phyloP scores from a whole-genome alignment of 2,329 filamentous ascomycete species.

The Chrysosporium queenslandicum region DNA sequence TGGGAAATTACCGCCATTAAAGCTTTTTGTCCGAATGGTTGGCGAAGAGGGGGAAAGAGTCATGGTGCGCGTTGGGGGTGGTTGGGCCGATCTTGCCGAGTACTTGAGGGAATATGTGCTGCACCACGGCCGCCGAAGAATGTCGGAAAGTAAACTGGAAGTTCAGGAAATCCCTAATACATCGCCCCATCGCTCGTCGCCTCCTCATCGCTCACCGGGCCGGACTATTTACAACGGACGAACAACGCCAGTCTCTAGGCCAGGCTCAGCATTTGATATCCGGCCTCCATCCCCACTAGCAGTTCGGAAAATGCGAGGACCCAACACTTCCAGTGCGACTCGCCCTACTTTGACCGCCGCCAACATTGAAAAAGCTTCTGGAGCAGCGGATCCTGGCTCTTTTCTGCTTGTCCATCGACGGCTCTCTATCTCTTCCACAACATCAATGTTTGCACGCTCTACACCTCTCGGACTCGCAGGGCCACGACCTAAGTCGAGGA shows the following conservation, averaged over 20 bases:
- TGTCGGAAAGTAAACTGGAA: slow-evolving; percentile 47
- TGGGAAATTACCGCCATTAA: slow-evolving; percentile 78
- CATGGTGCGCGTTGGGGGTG: slow-evolving; percentile 95
- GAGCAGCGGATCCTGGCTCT: slow-evolving; percentile 24
- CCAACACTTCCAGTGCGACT: slow-evolving; percentile 27
- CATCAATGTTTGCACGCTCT: slow-evolving; percentile 25
- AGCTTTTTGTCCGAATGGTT: slow-evolving; percentile 85
- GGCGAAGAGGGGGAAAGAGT: slow-evolving; percentile 84
- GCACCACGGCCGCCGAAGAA: slow-evolving; percentile 70
- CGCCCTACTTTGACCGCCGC: slow-evolving; percentile 23
- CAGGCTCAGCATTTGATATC: slow-evolving; percentile 29
- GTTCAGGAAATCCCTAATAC: slow-evolving; percentile 39
- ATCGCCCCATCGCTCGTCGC: slow-evolving; percentile 12
- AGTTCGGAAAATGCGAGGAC: slow-evolving; percentile 31
- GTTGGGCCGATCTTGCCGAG: slow-evolving; percentile 95
- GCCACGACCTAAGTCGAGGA: slow-evolving; percentile 33
- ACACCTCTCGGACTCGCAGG: slow-evolving; percentile 39
- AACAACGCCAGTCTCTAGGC: slow-evolving; percentile 29
- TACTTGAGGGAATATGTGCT: slow-evolving; percentile 88
- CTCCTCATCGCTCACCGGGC: slow-evolving; percentile 7
- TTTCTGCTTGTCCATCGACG: slow-evolving; percentile 25
- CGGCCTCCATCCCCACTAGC: slow-evolving; percentile 33
- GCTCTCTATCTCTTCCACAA: slow-evolving; percentile 32
- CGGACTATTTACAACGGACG: slow-evolving; percentile 21
- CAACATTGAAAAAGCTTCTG: slow-evolving; percentile 23